phyloP scores from a whole-genome alignment of 1,284 basidiomycete genomes.

The Ganoderma resinaceum region DNA sequence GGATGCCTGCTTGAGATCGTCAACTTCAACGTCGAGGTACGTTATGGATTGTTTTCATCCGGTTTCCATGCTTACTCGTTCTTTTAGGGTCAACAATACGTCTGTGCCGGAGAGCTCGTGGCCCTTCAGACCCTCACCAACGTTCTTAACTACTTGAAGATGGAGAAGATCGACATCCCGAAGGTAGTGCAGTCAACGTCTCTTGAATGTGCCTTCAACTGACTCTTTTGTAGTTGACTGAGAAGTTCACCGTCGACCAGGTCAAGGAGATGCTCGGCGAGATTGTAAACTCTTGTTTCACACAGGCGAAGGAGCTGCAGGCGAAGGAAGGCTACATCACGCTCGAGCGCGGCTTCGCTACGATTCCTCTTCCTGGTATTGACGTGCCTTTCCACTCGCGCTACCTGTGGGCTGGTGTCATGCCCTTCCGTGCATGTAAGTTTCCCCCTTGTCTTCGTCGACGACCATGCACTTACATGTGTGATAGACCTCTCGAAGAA shows the following conservation, averaged over 20 bases:
- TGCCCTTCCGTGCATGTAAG: slow-evolving; percentile 94
- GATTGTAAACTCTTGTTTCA: slow-evolving; percentile 87
- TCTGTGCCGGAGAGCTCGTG: slow-evolving; percentile 95
- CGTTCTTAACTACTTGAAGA: slow-evolving; percentile 95
- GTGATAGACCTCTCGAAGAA: slow-evolving; percentile 93
- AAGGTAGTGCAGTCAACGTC: slow-evolving; percentile 62
- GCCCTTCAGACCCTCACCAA: slow-evolving; percentile 95
- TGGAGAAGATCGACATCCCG: slow-evolving; percentile 95
- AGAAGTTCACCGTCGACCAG: slow-evolving; percentile 84
- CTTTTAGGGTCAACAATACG: slow-evolving; percentile 90
- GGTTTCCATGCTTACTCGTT: not conserved
- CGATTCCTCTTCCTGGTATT: slow-evolving; percentile 96
- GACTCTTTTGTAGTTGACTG: slow-evolving; percentile 67
- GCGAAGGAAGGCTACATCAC: slow-evolving; percentile 89
- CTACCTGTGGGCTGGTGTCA: slow-evolving; percentile 98
- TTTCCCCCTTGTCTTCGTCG: slow-evolving; percentile 27
- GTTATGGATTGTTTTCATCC: slow-evolving; percentile 24
- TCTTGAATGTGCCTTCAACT: not conserved
- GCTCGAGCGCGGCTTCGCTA: slow-evolving; percentile 95
- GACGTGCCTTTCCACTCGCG: slow-evolving; percentile 99
- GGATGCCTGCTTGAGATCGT: slow-evolving; percentile 93
- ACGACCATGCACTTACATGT: not conserved
- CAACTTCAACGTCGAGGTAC: slow-evolving; percentile 96
- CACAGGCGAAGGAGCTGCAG: slow-evolving; percentile 82
- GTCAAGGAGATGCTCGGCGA: slow-evolving; percentile 93